Percentiles rank a stretch among this genome's conserved stretches.
Conservation (phyloP, 1,284 basidiomycete genomes). For the Irpex rosettiformis region DNA sequence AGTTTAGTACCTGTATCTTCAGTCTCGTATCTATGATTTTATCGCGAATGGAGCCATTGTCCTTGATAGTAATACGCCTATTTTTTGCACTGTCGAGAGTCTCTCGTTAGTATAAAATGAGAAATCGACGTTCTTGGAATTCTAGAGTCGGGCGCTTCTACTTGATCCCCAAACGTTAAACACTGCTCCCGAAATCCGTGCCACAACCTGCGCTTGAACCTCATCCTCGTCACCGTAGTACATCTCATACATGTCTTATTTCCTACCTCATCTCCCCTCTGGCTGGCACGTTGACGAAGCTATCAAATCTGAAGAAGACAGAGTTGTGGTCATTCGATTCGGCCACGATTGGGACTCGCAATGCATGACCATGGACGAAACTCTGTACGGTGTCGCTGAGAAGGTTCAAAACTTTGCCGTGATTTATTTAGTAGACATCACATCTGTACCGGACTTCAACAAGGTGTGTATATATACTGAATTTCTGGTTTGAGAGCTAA, state of each 20-base stretch:
- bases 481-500: conserved; percentile 5
- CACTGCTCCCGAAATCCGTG: too few species aligned
- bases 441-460: conserved; percentile 98
- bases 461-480: conserved; percentile 67
- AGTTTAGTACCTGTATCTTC: too few species aligned
- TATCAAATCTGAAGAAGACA: conserved; percentile 96
- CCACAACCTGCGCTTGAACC: too few species aligned
- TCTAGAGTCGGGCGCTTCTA: too few species aligned
- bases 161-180: too few species aligned
- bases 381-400: conserved; percentile 88
- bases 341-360: conserved; percentile 94
- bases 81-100: too few species aligned
- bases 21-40: too few species aligned
- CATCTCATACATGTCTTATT: conserved; percentile 71
- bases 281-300: conserved; percentile 99
- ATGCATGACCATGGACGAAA: conserved; percentile 99
- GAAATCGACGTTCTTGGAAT: too few species aligned
- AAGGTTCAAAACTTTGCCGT: conserved; percentile 99
- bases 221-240: too few species aligned
- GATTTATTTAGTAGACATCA: conserved; percentile 95
- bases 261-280: conserved; percentile 88
- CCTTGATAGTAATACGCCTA: too few species aligned
- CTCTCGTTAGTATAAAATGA: too few species aligned
- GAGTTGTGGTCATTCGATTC: conserved; percentile 93
- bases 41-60: too few species aligned